phyloP scores from a whole-genome alignment of 2,329 filamentous ascomycete species.

The Juglanconis sp. region DNA sequence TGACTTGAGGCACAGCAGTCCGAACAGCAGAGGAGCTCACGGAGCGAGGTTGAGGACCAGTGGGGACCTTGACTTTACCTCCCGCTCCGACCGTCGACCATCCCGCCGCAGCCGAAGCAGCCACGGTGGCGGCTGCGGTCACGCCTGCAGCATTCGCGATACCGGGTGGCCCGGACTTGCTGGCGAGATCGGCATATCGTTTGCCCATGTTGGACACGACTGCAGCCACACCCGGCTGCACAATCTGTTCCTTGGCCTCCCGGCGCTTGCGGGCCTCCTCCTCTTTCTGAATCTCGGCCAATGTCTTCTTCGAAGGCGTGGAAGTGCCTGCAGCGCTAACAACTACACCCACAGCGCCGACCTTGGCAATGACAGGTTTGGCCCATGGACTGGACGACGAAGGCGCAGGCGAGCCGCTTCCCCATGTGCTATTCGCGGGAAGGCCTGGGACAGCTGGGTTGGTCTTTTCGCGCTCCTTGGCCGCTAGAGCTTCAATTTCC shows the following conservation, averaged over 20 bases:
- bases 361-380: conserved; percentile 55
- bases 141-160: conserved; percentile 37
- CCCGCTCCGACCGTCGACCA: conserved; percentile 96
- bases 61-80: conserved; percentile 81
- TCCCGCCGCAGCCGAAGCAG: conserved; percentile 43
- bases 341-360: neutral
- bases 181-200: conserved; percentile 90
- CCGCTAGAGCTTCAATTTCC: conserved; percentile 70
- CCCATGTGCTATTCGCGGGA: conserved; percentile 87
- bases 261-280: conserved; percentile 88
- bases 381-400: conserved; percentile 58
- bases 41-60: conserved; percentile 48
- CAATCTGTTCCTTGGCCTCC: conserved; percentile 45
- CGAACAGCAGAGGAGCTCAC: conserved; percentile 35
- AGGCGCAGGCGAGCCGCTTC: conserved; percentile 68
- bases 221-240: conserved; percentile 46
- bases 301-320: conserved; percentile 70
- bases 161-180: conserved; percentile 54
- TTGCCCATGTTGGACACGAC: conserved; percentile 59
- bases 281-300: conserved; percentile 95
- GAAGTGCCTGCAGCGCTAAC: conserved; percentile 24
- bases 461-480: conserved; percentile 58
- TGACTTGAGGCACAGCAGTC: neutral
- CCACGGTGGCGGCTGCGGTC: conserved; percentile 24
- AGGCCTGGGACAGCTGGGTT: conserved; percentile 67